Base-by-base conservation (phyloP, 108 stramenopile species). In the Aurantiochytrium sp. region DNA sequence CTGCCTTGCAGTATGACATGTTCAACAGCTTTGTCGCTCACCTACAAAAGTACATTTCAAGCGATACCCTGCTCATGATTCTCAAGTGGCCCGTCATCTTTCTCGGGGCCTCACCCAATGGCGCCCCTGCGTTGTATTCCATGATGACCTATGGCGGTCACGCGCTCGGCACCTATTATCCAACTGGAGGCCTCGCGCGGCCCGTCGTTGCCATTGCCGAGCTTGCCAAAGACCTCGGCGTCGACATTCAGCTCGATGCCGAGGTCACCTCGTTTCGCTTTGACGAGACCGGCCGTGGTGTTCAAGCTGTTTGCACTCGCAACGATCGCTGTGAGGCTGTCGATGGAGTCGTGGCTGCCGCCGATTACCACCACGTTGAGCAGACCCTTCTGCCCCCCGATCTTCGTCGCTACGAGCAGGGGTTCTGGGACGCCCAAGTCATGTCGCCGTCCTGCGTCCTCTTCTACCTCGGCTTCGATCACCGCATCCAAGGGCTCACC, bases 31-130 rank as follows among this genome's bases (percentile, higher is more conserved):
- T 53, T 23, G 49, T 83, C 43, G 76, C 45, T 8, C 76, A 83
- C 28, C 51, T 83, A 3, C 49, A 53, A 35, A 83, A 83, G 23
- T 83, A 83, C 51, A 83, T 83, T 12, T 47, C 76, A 6, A 53
- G 28, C 51, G n/a, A 23, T 6, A 23, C 45, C 51, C 76, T 83
- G 25, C 76, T 83, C 51, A 83, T 28, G 49, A 45, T 53, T 12
- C 51, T 83, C n/a, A 83, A 83, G 51, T 83, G 76, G 76, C 76
- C 76, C 12, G 76, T 83, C 51, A 83, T 83, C 45, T 83, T 83
- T 45, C 45, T 83, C 28, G 76, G 76, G n/a, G 51, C 49, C 49
- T 83, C 76, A 1, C 76, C 76, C 1, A 23, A 83, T 18, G 12
- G 25, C 25, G 76, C 76, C n/a, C 76, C 76, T 6, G 76, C 76